Percentiles rank a stretch among this genome's conserved stretches.
These are phyloP conservation scores for Noccaea caerulescens DNA, from an alignment of 345 rosid species.

Conservation along the genomic window DNA sequence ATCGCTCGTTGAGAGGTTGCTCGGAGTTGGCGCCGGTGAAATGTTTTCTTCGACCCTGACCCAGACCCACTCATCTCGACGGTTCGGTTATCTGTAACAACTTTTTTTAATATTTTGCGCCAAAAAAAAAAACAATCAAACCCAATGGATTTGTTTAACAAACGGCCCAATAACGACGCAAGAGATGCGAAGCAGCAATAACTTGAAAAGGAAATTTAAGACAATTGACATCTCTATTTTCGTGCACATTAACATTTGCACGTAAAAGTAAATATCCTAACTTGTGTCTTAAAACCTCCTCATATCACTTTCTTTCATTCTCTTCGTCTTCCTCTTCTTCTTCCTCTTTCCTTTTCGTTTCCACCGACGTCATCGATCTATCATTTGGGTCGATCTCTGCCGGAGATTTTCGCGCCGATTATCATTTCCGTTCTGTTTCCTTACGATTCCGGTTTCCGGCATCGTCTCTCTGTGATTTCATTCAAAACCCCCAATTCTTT, in stretches of 20 bases:
- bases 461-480: neutral
- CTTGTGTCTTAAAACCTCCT: conserved; percentile 8
- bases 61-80: conserved; percentile 18
- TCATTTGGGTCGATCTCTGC: conserved; percentile 1
- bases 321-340: neutral
- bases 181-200: neutral
- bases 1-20: conserved; percentile 2
- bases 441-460: neutral
- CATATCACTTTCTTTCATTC: conserved; percentile 21
- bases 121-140: too few relatives aligned
- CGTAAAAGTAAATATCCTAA: conserved; percentile 31
- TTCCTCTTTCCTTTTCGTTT: neutral
- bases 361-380: conserved; percentile 38
- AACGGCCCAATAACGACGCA: neutral
- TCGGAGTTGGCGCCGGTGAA: conserved; percentile 15
- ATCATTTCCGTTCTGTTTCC: neutral
- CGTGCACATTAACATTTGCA: conserved; percentile 32
- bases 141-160: neutral
- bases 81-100: neutral
- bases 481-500: conserved; percentile 7
- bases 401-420: conserved; percentile 26
- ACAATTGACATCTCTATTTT: neutral
- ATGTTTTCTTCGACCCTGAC: conserved; percentile 18
- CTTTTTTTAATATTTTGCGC: too few relatives aligned
- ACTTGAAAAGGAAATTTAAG: neutral